Conservation (phyloP, 768 basidiomycete genomes). For the Tylopilus subfusipes region DNA sequence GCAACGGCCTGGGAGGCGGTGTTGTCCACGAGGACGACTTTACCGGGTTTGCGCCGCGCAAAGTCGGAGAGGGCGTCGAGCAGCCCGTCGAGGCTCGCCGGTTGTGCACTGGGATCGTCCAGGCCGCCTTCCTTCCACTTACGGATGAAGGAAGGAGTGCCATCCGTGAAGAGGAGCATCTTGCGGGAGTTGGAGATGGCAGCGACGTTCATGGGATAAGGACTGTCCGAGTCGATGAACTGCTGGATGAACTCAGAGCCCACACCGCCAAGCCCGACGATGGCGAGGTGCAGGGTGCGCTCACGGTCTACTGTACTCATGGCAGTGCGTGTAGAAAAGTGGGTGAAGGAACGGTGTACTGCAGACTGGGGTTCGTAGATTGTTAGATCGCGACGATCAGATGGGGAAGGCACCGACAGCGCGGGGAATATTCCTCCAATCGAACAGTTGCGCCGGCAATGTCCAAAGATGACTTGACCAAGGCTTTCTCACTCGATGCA, state of each 20-base stretch:
- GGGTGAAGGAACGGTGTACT: background rate
- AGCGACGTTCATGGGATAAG: slow-evolving; percentile 60
- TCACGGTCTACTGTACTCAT: slow-evolving; percentile 19
- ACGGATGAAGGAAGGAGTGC: slow-evolving; percentile 37
- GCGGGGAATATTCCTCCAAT: background rate
- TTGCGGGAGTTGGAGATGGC: slow-evolving; percentile 67
- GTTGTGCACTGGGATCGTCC: slow-evolving; percentile 34
- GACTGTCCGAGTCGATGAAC: slow-evolving; percentile 52
- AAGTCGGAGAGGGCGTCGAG: slow-evolving; percentile 43
- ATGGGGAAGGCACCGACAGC: slow-evolving; percentile 3
- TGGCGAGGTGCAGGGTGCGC: slow-evolving; percentile 54
- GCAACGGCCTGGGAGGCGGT: slow-evolving; percentile 86
- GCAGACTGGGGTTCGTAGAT: background rate
- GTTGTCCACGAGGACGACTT: slow-evolving; percentile 83
- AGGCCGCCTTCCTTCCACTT: slow-evolving; percentile 49
- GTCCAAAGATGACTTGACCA: slow-evolving; percentile 10
- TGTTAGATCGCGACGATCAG: slow-evolving; percentile 16
- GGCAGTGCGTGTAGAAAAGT: slow-evolving; percentile 2
- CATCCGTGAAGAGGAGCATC: slow-evolving; percentile 51
- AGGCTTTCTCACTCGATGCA: background rate
- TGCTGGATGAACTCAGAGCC: slow-evolving; percentile 85
- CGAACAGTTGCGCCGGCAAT: background rate
- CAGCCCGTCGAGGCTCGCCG: slow-evolving; percentile 37
- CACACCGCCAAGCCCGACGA: slow-evolving; percentile 91
- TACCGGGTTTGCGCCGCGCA: slow-evolving; percentile 40